Evolutionary conservation across 2,329 filamentous ascomycete genomes (phyloP), one percentile per base, ranked within the genome.

Genomic region (Colletotrichum shisoi): DNA sequence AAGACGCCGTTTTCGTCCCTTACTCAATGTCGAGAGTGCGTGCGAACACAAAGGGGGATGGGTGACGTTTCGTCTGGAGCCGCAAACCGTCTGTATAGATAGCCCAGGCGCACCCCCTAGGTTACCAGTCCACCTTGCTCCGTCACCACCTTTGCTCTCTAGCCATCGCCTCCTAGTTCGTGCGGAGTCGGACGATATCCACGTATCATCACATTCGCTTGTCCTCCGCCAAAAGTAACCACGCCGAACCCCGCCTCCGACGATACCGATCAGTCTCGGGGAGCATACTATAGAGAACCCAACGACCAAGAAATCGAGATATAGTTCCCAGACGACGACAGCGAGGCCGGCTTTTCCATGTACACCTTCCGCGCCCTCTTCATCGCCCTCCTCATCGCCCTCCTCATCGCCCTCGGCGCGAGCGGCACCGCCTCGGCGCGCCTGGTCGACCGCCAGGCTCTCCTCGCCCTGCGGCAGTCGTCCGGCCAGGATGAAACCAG

Each of bases 1-100:
- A 45, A 45, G n/a, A n/a, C 21, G 4, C n/a, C n/a, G 8, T 34
- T n/a, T 49, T 49, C 46, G 39, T 56, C 53, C 21, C 39, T 56
- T 56, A 7, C 37, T 53, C 11, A 13, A 53, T 39, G 1, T 37
- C 31, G 19, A 52, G 19, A 52, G 37, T 19, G 3, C 27, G 11
- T 21, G 24, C 3, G 31, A 11, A 12, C 31, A 15, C 34, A 19
- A 37, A 34, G 34, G 31, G 11, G n/a, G 21, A 57, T 11, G n/a
- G 45, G 57, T 67, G 63, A 63, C 59, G 63, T 67, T 67, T 67
- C 63, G 53, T 67, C 63, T 63, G 60, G 54, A 57, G 24, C 57
- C 46, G 42, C 17, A 15, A 34, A 49, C 42, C 21, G 45, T 27
- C 19, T 37, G 42, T 46, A 48, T 58, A 58, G 44, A 39, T 37